Evolutionary conservation across 495 filamentous ascomycete genomes (phyloP).

Genomic region (Penicillium pancosmium): DNA sequence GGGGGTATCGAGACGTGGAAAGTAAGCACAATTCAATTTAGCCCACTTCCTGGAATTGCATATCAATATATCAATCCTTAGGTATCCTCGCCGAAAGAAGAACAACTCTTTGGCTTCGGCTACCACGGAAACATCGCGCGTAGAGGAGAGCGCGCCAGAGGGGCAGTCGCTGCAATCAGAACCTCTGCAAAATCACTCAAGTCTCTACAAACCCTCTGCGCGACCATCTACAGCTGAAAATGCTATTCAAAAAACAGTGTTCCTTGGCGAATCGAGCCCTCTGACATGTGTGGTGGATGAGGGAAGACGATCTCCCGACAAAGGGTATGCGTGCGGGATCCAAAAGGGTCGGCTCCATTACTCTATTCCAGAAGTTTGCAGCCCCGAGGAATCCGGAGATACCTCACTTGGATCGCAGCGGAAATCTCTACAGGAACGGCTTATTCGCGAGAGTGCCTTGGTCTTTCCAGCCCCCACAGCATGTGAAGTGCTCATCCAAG

Average conservation of each 20-base stretch:
- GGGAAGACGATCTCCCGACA: conserved; percentile 32
- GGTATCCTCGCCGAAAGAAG: conserved; percentile 34
- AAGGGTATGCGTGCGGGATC: conserved; percentile 26
- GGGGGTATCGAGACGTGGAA: conserved; percentile 47
- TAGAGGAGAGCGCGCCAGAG: conserved; percentile 1
- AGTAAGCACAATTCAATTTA: conserved; percentile 28
- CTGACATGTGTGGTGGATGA: conserved; percentile 46
- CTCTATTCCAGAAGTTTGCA: conserved; percentile 30
- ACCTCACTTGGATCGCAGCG: conserved; percentile 19
- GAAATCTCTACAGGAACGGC: conserved; percentile 26
- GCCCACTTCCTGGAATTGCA: conserved; percentile 1
- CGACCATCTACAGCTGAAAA: conserved; percentile 10
- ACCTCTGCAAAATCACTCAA: conserved; percentile 1
- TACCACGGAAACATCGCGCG: background rate
- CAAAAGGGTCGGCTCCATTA: conserved; percentile 40
- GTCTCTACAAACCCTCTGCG: conserved; percentile 18
- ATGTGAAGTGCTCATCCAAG: conserved; percentile 35
- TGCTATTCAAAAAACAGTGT: conserved; percentile 36
- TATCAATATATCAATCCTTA: conserved; percentile 5
- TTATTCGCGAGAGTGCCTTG: conserved; percentile 41
- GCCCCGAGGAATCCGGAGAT: conserved; percentile 13
- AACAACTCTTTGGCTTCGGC: conserved; percentile 9
- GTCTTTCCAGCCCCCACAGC: conserved; percentile 36
- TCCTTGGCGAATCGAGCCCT: conserved; percentile 46
- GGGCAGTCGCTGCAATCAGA: background rate